A percentile compares a stretch with the other conserved stretches of the same genome.
Evolutionary conservation across 2,329 filamentous ascomycete genomes (phyloP).

Genomic region (Gnomoniopsis sp.): DNA sequence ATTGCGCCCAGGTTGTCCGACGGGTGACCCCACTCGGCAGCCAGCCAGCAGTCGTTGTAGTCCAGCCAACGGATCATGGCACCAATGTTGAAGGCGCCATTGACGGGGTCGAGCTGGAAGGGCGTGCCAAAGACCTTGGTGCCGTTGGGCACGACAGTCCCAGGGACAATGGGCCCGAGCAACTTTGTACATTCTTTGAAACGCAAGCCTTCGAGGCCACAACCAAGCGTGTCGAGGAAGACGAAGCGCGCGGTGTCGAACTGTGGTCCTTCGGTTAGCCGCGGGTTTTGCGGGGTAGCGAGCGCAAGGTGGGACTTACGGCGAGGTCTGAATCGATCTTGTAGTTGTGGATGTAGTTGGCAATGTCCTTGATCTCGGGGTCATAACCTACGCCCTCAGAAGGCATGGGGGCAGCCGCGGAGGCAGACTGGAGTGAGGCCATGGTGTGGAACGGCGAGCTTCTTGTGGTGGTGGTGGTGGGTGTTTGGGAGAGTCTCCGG

Average conservation of each 20-base stretch:
- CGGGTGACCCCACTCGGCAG: conserved; percentile 97
- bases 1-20: conserved; percentile 98
- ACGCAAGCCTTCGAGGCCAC: conserved; percentile 88
- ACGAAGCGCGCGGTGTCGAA: conserved; percentile 96
- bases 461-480: conserved; percentile 28
- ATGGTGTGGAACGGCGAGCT: conserved; percentile 48
- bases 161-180: conserved; percentile 85
- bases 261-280: conserved; percentile 41
- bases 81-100: conserved; percentile 97
- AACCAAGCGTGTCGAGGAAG: conserved; percentile 94
- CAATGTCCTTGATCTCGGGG: conserved; percentile 92
- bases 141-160: conserved; percentile 88
- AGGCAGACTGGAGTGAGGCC: conserved; percentile 42
- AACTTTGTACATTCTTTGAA: conserved; percentile 97
- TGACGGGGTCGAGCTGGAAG: conserved; percentile 92
- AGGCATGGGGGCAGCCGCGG: conserved; percentile 43
- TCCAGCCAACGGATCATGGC: conserved; percentile 99
- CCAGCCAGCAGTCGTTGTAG: conserved; percentile 99
- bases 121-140: conserved; percentile 86
- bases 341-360: conserved; percentile 89
- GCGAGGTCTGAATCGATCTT: conserved; percentile 88
- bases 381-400: conserved; percentile 67
- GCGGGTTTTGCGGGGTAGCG: conserved; percentile 15
- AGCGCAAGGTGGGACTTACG: conserved; percentile 53
- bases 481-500: conserved; percentile 24